Conservation (phyloP, 192 early-diverging fungal genomes). For the Backusella macrospora region DNA sequence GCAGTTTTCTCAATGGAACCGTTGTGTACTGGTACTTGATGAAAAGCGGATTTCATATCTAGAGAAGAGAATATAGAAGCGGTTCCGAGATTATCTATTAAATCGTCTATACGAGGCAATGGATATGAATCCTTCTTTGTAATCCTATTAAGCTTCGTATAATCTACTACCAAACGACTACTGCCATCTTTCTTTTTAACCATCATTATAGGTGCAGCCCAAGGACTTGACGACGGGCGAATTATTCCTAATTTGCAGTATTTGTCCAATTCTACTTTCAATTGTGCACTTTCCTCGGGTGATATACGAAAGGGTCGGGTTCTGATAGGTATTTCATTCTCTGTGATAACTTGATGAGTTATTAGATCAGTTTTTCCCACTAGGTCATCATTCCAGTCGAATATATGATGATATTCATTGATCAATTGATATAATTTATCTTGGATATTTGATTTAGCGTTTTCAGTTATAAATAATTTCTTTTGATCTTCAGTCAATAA, state of each 20-base stretch:
- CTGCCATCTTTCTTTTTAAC: constrained; percentile 3
- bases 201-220: background rate
- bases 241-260: constrained; percentile 3
- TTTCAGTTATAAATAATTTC: background rate
- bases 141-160: constrained; percentile 42
- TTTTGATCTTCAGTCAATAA: background rate
- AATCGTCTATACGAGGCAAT: constrained; percentile 41
- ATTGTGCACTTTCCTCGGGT: background rate
- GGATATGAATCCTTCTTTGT: constrained; percentile 46
- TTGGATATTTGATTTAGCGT: background rate
- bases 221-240: background rate
- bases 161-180: constrained; percentile 36
- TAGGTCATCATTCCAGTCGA: background rate
- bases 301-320: background rate
- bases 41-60: background rate
- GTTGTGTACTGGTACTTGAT: background rate
- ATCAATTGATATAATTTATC: background rate
- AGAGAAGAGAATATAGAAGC: constrained; percentile 29
- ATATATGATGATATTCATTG: background rate
- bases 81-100: constrained; percentile 26
- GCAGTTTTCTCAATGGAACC: background rate
- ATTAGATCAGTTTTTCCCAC: background rate
- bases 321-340: background rate
- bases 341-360: background rate
- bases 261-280: background rate